Evolutionary conservation across 805 yeast genomes (phyloP).

Genomic region (Kazachstania africana): DNA sequence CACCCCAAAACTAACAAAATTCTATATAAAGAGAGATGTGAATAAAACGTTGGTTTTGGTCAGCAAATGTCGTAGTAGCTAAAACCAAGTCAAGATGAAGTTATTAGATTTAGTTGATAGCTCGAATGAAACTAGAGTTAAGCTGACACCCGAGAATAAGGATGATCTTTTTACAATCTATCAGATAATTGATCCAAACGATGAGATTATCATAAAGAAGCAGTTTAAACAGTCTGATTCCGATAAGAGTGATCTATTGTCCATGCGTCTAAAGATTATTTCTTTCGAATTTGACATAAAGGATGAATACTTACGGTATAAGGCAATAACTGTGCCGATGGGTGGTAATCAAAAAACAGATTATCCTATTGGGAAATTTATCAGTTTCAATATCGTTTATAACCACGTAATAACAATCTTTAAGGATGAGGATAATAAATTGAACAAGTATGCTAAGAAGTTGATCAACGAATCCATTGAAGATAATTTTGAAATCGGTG

Average conservation of each 20-base stretch:
- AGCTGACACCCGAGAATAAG: slow-evolving; percentile 70
- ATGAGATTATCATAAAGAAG: slow-evolving; percentile 59
- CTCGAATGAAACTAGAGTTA: slow-evolving; percentile 29
- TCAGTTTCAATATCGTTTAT: slow-evolving; percentile 71
- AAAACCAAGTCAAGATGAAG: no score
- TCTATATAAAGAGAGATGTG: no score
- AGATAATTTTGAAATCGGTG: slow-evolving; percentile 85
- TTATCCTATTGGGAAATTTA: slow-evolving; percentile 76
- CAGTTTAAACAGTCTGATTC: slow-evolving; percentile 55
- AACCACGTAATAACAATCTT: slow-evolving; percentile 53
- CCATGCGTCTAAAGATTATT: slow-evolving; percentile 48
- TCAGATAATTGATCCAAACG: slow-evolving; percentile 67
- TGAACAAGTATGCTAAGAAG: slow-evolving; percentile 64
- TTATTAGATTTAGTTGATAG: no score
- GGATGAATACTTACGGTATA: slow-evolving; percentile 63
- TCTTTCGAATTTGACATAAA: slow-evolving; percentile 67
- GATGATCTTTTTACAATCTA: slow-evolving; percentile 87
- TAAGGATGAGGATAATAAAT: slow-evolving; percentile 64
- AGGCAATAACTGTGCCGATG: slow-evolving; percentile 50
- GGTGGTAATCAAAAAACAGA: slow-evolving; percentile 45
- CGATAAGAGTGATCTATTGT: slow-evolving; percentile 43
- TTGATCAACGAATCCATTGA: slow-evolving; percentile 58
- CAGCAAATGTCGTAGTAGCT: no score
- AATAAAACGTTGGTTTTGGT: no score
- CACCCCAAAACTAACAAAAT: no score